These are phyloP conservation scores for Strigomonas galati DNA, from an alignment of 208 protist genomes.

Conservation along the genomic window DNA sequence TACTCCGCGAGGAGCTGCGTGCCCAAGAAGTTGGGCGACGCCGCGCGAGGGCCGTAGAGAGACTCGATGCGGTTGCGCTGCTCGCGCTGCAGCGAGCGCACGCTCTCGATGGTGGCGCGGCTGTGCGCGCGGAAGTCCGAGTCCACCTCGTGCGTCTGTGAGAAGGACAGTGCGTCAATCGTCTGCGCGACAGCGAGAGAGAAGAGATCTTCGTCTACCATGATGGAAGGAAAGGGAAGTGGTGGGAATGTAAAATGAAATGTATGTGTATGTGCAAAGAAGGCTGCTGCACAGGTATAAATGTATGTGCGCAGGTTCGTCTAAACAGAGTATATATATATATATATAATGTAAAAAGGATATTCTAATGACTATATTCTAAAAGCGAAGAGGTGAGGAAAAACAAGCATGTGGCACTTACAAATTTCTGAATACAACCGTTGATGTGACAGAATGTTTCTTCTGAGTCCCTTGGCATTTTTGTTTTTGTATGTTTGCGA, in stretches of 20 bases:
- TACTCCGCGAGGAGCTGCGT: conserved; percentile 65
- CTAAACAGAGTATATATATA: too few species aligned
- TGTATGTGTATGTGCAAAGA: conserved; percentile 1
- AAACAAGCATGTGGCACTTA: too few species aligned
- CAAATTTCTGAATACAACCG: not conserved
- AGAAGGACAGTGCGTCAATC: conserved; percentile 72
- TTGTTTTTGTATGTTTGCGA: too few species aligned
- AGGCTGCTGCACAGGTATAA: too few species aligned
- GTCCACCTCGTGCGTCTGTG: conserved; percentile 72
- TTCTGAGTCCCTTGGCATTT: too few species aligned
- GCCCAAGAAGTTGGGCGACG: conserved; percentile 55
- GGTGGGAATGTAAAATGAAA: not conserved
- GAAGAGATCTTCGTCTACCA: conserved; percentile 29
- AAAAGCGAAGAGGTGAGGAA: too few species aligned
- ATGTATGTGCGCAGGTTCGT: too few species aligned
- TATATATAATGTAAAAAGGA: too few species aligned
- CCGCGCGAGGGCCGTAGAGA: conserved; percentile 47
- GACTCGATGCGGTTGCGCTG: conserved; percentile 74
- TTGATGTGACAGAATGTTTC: not conserved
- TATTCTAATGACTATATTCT: not conserved
- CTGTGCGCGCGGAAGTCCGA: conserved; percentile 72
- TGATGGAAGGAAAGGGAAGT: conserved; percentile 3
- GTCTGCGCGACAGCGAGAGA: conserved; percentile 28
- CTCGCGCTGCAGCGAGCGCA: conserved; percentile 68
- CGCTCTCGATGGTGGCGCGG: conserved; percentile 53